These are phyloP conservation scores for Chrysosporium queenslandicum DNA, from an alignment of 2,329 filamentous ascomycete species.

Conservation along the genomic window DNA sequence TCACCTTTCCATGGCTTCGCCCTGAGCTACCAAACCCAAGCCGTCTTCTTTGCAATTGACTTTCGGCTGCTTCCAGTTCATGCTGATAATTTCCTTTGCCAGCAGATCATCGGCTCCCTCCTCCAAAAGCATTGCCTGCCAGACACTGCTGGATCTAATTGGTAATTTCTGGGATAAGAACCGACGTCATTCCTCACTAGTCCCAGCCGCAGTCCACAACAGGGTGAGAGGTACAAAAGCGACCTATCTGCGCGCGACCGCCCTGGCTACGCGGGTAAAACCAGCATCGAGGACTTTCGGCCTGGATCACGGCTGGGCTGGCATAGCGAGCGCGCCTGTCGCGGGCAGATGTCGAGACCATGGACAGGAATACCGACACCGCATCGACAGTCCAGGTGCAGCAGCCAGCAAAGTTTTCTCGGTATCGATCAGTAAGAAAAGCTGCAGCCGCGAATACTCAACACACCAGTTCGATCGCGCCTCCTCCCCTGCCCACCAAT, in stretches of 20 bases:
- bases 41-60: background rate
- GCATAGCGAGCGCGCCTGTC: no score
- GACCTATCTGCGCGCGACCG: background rate
- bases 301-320: no score
- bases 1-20: background rate
- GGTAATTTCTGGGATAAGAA: background rate
- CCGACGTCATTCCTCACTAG: background rate
- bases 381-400: constrained; percentile 7
- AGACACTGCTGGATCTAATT: background rate
- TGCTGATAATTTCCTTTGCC: background rate
- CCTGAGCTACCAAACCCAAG: background rate
- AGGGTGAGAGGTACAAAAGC: background rate
- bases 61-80: background rate
- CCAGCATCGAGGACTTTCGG: background rate
- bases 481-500: constrained; percentile 7
- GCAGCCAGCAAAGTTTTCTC: constrained; percentile 41
- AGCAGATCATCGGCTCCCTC: no score
- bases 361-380: constrained; percentile 19
- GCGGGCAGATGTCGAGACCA: constrained; percentile 15
- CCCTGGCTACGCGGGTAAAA: no score
- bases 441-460: constrained; percentile 32
- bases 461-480: constrained; percentile 1
- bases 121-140: background rate
- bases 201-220: background rate
- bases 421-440: constrained; percentile 50